Percentiles rank a stretch among this genome's conserved stretches.
phyloP scores from a whole-genome alignment of 2,329 filamentous ascomycete genomes.

The Madurella fahalii region DNA sequence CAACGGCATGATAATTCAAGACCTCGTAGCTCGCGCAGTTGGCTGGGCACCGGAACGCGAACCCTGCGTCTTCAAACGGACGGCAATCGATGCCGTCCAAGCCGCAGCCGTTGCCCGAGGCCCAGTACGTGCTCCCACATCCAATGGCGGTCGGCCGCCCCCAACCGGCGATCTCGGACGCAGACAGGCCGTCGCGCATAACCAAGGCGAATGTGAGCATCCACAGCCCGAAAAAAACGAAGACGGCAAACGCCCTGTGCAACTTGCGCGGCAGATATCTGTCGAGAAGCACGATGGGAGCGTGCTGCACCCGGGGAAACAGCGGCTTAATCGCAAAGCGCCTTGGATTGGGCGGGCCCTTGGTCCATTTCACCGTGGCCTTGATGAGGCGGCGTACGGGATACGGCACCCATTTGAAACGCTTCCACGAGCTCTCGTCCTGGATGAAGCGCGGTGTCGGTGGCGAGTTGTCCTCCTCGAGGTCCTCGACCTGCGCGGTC shows the following conservation, averaged over 20 bases:
- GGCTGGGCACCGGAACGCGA: constrained; percentile 71
- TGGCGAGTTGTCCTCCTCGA: constrained; percentile 41
- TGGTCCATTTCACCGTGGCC: constrained; percentile 46
- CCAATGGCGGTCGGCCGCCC: constrained; percentile 61
- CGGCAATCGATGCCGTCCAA: constrained; percentile 70
- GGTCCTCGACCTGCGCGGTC: constrained; percentile 39
- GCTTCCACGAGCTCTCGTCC: constrained; percentile 48
- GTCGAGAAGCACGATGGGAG: constrained; percentile 61
- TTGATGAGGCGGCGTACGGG: constrained; percentile 45
- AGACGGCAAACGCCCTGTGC: constrained; percentile 56
- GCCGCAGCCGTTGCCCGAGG: constrained; percentile 65
- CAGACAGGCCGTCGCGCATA: constrained; percentile 57
- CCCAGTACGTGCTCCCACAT: constrained; percentile 69
- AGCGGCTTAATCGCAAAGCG: constrained; percentile 53
- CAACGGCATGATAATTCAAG: constrained; percentile 71
- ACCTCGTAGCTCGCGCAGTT: constrained; percentile 63
- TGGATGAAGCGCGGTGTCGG: constrained; percentile 59
- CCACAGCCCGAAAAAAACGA: constrained; percentile 63
- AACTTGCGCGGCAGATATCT: constrained; percentile 55
- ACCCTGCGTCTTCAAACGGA: constrained; percentile 66
- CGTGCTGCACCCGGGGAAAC: constrained; percentile 63
- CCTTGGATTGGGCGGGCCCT: constrained; percentile 52
- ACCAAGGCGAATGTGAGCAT: constrained; percentile 65
- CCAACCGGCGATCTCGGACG: constrained; percentile 62
- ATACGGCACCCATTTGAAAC: constrained; percentile 57